Evolutionary conservation across 176 grass and related monocot genomes (phyloP).

Genomic region (Aegilops bicornis): DNA sequence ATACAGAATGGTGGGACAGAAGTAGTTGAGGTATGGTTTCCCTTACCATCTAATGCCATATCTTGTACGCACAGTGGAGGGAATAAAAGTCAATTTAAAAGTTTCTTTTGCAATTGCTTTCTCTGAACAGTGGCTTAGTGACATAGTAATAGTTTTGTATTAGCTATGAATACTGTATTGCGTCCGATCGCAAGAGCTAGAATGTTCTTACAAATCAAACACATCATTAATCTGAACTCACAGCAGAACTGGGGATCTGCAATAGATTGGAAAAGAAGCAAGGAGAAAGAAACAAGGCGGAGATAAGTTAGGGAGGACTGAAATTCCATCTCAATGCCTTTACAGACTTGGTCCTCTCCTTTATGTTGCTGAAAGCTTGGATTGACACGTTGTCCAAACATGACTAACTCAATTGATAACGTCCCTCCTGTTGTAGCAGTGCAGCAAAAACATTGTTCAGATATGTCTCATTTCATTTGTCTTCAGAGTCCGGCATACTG

Average conservation of each 20-base stretch:
- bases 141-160: background rate
- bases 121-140: background rate
- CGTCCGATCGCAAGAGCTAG: background rate
- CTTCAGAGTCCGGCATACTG: background rate
- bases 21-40: slow-evolving; percentile 77
- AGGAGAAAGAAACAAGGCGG: background rate
- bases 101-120: background rate
- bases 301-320: background rate
- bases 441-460: background rate
- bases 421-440: background rate
- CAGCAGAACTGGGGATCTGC: background rate
- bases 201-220: background rate
- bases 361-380: background rate
- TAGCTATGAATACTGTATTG: background rate
- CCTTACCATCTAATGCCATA: background rate
- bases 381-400: background rate
- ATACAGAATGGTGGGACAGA: slow-evolving; percentile 98
- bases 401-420: background rate
- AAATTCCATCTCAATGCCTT: background rate
- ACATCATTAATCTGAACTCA: background rate
- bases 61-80: background rate
- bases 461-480: background rate
- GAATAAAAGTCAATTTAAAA: background rate
- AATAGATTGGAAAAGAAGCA: background rate
- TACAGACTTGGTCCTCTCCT: background rate